Base-by-base conservation (phyloP, 257 asterid genomes). In the Cynanchum wilfordii region DNA sequence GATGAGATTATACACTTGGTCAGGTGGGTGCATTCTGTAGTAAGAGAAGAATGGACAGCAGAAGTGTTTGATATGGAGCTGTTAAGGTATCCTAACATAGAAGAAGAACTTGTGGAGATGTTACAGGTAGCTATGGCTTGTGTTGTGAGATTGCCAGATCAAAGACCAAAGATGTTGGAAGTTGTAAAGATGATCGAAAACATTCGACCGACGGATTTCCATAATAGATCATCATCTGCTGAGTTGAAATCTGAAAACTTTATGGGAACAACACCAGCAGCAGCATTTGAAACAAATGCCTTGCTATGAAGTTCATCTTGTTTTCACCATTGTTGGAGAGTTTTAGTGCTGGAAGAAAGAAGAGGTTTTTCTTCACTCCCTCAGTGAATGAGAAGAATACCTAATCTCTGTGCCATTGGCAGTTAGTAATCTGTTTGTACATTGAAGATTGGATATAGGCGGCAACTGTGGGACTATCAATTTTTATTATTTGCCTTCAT, bases 11-110 rank as follows among this genome's bases (percentile, higher is more conserved):
- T 91, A 68, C 87, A 86, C 71, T 75, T 91, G 73, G 97, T 91
- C 7, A 76, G 95, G 50, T 91, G 97, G 97, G 96, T 91, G 71
- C 96, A 91, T 72, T 91, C 96, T 1, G 96, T 91, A 0, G 97
- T 91, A 15, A 75, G 97, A 17, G 97, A 91, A 78, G 97, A 91
- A 82, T 91, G 97, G 97, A 89, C 96, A 0, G 97, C 89, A 0
- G 97, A 91, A 75, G 97, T 91, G 66, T 91, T 91, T n/a, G 96
- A 91, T 22, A 68, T 89, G 42, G 90, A 87, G 79, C 79, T 91
- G 36, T 60, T 91, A 36, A 87, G 87, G 88, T 82, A 67, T 80
- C 91, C 95, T 0, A 86, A 87, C 24, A 91, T 89, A 12, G 97
- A 91, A 83, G 97, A 91, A 36, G 94, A 91, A 66, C 68, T 91